phyloP scores from a whole-genome alignment of 495 filamentous ascomycete species.

The Hapsidospora chrysogenum region DNA sequence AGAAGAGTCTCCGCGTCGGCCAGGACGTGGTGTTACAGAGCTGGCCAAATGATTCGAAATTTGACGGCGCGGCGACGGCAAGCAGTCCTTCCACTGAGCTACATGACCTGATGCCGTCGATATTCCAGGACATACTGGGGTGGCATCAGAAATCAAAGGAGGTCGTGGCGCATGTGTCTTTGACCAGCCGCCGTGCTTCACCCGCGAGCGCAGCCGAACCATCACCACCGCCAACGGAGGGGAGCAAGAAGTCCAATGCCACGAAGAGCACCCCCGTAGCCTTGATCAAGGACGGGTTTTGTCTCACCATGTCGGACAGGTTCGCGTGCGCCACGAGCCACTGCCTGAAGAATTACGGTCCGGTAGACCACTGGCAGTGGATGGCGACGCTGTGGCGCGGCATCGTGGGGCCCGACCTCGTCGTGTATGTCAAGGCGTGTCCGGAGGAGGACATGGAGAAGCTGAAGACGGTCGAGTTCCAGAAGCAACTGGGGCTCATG shows the following conservation, averaged over 20 bases:
- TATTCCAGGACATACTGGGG: constrained; percentile 35
- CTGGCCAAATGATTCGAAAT: constrained; percentile 18
- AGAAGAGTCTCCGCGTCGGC: constrained; percentile 37
- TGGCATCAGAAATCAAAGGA: constrained; percentile 60
- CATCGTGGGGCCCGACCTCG: constrained; percentile 73
- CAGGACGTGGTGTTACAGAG: constrained; percentile 41
- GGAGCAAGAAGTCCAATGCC: constrained; percentile 2
- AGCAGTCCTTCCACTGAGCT: no score
- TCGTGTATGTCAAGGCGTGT: constrained; percentile 42
- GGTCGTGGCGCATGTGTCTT: no score
- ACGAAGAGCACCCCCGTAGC: constrained; percentile 41
- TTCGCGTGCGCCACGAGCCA: constrained; percentile 38
- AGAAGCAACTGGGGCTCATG: constrained; percentile 17
- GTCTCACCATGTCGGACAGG: constrained; percentile 57
- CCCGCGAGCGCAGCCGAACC: constrained; percentile 7
- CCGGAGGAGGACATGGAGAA: constrained; percentile 10
- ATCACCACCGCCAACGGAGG: background rate
- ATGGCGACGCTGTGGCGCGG: constrained; percentile 89
- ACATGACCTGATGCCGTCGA: no score
- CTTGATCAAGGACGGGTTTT: constrained; percentile 50
- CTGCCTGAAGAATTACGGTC: constrained; percentile 47
- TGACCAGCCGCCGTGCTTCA: constrained; percentile 48
- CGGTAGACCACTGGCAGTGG: constrained; percentile 96
- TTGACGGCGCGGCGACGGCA: no score
- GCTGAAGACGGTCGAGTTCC: constrained; percentile 38